Base-by-base conservation (phyloP, 2,329 filamentous ascomycete species). In the Fusarium vanettenii region DNA sequence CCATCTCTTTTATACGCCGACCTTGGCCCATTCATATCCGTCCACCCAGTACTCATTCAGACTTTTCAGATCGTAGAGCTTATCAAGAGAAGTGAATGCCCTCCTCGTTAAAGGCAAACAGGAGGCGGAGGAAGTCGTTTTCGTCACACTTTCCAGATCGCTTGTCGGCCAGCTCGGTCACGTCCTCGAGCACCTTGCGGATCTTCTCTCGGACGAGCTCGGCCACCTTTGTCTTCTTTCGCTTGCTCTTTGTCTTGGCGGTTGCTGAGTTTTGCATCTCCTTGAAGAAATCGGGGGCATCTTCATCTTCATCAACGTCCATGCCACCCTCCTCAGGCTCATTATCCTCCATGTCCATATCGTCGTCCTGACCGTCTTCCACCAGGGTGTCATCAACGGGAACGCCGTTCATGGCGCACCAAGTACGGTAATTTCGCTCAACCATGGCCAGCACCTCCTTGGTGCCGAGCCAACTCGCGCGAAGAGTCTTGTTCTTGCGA, bases 151-250 rank as follows among this genome's bases (percentile, higher is more conserved):
- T 92, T 71, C 94, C 89, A 13, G 95, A 90, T 74, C 96, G 88
- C 85, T 93, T 94, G 70, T 97, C 94, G 4, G 92, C 92, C 64
- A 98, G 87, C 57, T 91, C 89, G 0, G 95, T 98, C 66, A 93
- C 92, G 73, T 93, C 90, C 80, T 96, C 93, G 22, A 98, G 87
- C 22, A 98, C 95, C 81, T 92, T 94, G 78, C 93, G 88, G 52
- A 98, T 93, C 85, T 98, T 98, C 78, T 93, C 90, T 74, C 92
- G 90, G n/a, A 99, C 93, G 37, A 98, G 84, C 79, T 95, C 91
- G 1, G 92, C 91, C 4, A 97, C 91, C 81, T 93, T 94, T 9
- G 94, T 94, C 86, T 93, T 95, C 85, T 90, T 93, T 83, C 93
- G 93, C 80, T 91, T 85, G 87, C 90, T 85, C 85, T 92, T 92